These are phyloP conservation scores for Rhododendron molle DNA, from an alignment of 148 eudicot genomes.

Conservation along the genomic window DNA sequence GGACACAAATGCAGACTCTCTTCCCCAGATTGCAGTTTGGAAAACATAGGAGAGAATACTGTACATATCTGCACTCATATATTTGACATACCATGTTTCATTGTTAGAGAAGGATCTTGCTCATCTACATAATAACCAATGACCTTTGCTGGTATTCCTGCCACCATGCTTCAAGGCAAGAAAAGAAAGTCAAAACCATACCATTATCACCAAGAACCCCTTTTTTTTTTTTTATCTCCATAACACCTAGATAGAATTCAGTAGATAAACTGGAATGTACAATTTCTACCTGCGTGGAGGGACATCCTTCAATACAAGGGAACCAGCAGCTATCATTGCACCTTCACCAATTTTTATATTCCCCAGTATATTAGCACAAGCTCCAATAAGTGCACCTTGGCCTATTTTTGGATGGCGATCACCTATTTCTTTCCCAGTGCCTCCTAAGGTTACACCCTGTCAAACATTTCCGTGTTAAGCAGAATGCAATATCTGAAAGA, in stretches of 20 bases:
- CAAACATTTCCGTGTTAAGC: background rate
- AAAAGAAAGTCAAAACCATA: background rate
- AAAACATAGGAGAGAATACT: background rate
- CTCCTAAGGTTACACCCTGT: conserved; percentile 69
- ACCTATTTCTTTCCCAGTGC: conserved; percentile 58
- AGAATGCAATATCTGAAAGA: background rate
- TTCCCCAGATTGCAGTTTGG: background rate
- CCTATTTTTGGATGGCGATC: conserved; percentile 65
- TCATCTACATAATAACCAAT: conserved; percentile 56
- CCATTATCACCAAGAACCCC: background rate
- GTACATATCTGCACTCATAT: background rate
- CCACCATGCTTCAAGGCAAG: conserved; percentile 43
- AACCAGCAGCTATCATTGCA: conserved; percentile 66
- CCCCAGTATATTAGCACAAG: conserved; percentile 55
- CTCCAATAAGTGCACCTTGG: conserved; percentile 63
- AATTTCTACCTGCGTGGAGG: conserved; percentile 49
- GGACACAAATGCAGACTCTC: conserved; percentile 1
- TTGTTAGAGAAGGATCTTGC: conserved; percentile 56
- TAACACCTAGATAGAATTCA: background rate
- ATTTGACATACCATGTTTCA: conserved; percentile 49
- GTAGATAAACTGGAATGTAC: background rate
- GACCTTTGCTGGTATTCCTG: conserved; percentile 62
- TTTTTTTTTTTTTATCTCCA: background rate
- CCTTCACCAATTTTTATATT: conserved; percentile 57
- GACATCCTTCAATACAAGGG: conserved; percentile 53